Evolutionary conservation across 768 basidiomycete genomes (phyloP), one percentile per base, ranked within the genome.

Genomic region (Grammothele lineata): DNA sequence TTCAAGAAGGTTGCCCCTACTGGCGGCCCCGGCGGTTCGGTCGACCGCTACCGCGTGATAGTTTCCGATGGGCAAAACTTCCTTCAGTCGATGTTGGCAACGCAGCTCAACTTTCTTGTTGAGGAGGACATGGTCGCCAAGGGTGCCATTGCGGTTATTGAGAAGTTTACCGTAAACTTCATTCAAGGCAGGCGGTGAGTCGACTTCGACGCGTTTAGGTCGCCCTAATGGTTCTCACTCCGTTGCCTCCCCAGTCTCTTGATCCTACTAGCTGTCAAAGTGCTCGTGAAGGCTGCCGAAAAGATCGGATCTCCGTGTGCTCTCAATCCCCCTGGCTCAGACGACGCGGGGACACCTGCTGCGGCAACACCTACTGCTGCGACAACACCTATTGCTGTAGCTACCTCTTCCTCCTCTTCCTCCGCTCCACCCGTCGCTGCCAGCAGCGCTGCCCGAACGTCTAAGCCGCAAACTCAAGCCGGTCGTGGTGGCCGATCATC

Each of bases 81-180:
- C 63, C 73, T 87, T 39, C 96, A 97, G 64, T 84, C 88, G 21
- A 97, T 99, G 96, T 74, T 98, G 26, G 90, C 93, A 4, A 97
- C 94, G 0, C 87, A 92, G 59, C 76, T 93, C 37, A 97, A 97
- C 58, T 52, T 71, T 6, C 68, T 91, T 54, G 82, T 94, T 12
- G 75, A 83, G 14, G 71, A 80, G 0, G 77, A 81, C 5, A 59
- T 69, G 1, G 70, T 97, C 26, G 66, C 67, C 30, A 89, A 84
- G 60, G 72, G 87, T 59, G 73, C 80, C 1, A 66, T 98, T 18
- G 78, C 85, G 32, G 72, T 78, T 34, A 67, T 96, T 27, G 81
- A 84, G 51, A 83, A 78, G 57, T 78, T 88, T 59, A 86, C 91
- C 1, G 85, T 83, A 59, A 95, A 94, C 63, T 74, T 76, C 43